Percentiles rank a stretch among this genome's conserved stretches.
Evolutionary conservation across 1,284 basidiomycete species (phyloP).

Genomic region (Chondrostereum purpureum): DNA sequence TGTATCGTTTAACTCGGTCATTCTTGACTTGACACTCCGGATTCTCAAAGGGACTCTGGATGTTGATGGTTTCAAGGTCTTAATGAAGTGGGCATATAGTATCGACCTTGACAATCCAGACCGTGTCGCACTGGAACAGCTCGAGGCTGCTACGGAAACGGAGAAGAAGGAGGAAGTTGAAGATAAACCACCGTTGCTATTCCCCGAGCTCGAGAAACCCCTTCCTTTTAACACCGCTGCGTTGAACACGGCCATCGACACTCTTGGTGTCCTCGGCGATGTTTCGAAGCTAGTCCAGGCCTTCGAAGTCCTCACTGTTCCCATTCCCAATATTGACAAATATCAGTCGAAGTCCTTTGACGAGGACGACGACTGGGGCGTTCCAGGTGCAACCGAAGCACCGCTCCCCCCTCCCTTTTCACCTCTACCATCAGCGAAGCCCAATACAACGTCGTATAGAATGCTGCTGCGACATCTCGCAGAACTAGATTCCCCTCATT

Average conservation of each 20-base stretch:
- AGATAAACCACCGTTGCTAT: constrained; percentile 14
- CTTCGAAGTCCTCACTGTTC: constrained; percentile 71
- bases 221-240: constrained; percentile 57
- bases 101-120: constrained; percentile 71
- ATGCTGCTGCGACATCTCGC: constrained; percentile 54
- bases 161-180: constrained; percentile 16
- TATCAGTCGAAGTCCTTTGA: constrained; percentile 48
- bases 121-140: constrained; percentile 41
- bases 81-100: constrained; percentile 63
- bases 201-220: constrained; percentile 22
- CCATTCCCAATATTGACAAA: constrained; percentile 41
- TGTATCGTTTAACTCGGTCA: constrained; percentile 46
- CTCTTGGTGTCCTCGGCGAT: constrained; percentile 51
- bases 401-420: constrained; percentile 26
- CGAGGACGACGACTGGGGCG: constrained; percentile 63
- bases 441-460: constrained; percentile 67
- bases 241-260: constrained; percentile 66
- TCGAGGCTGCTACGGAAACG: too few species aligned
- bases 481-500: constrained; percentile 34
- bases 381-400: constrained; percentile 36
- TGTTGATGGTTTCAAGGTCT: constrained; percentile 41
- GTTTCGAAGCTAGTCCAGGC: constrained; percentile 62
- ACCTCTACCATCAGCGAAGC: constrained; percentile 40
- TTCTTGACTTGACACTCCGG: constrained; percentile 58
- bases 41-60: constrained; percentile 61